Base-by-base conservation (phyloP, 345 rosid genomes). In the Excoecaria agallocha region DNA sequence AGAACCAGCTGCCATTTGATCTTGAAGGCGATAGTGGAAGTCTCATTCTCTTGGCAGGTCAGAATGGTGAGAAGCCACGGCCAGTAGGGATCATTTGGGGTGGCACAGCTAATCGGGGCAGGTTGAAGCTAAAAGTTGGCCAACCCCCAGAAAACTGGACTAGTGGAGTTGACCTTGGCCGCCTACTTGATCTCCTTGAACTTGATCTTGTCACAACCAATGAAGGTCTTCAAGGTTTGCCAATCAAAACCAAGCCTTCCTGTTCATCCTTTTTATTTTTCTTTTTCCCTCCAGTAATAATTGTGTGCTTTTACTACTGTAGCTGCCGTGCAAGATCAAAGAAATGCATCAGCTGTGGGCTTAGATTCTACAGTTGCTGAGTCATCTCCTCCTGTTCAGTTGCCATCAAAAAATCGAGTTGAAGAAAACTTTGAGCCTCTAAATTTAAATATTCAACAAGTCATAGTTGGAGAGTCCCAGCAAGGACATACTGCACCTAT, bases 1-100 rank as follows among this genome's bases (percentile, higher is more conserved):
- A 95, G 89, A 92, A 88, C 78, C 94, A 95, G 81, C 98, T 83
- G 81, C 87, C 97, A 11, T 95, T 95, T 82, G 99, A 95, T 73
- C 99, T 95, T 76, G 99, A 95, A 77, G 99, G 98, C 60, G 99
- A 94, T 58, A 95, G 99, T 30, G 99, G 99, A 77, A 95, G 99
- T 83, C 92, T 95, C 72, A 92, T 95, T 77, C 90, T 95, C 76
- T 87, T 95, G 83, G 89, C 85, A 6, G 87, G 85, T 61, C 89
- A 82, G 73, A 79, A 82, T 61, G 85, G 79, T 4, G 90, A 89
- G 82, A 92, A 86, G 78, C 93, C 91, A 22, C 77, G 71, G 63
- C 99, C 99, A 51, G 90, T 92, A 66, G 99, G 99, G 85, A 95
- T 94, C 74, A 94, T 94, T 83, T 92, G 98, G 97, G 98, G 98